Base-by-base conservation (phyloP, 495 filamentous ascomycete genomes). In the Talaromyces proteolyticus region DNA sequence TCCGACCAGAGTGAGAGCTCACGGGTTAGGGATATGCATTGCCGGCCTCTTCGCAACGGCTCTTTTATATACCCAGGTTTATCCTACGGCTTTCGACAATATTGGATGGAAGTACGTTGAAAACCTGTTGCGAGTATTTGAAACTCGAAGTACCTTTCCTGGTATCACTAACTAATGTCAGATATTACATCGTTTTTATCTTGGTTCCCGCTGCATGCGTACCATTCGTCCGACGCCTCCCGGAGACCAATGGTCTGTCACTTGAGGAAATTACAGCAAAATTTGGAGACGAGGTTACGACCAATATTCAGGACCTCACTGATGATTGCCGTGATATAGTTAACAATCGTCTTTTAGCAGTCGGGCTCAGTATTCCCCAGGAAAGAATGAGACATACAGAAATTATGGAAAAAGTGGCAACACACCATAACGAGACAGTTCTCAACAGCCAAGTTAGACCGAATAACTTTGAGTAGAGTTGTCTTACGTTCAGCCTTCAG, bases 161-260 rank as follows among this genome's bases (percentile, higher is more conserved):
- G 12, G 12, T 12, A 29, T 29, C 26, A 6, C 26, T 29, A 29
- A 29, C 12, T 12, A 29, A 29, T 29, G 5, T 29, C 12, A 29
- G 26, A 42, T 63, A 53, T 51, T 72, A 66, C 45, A 48, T 70
- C 1, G 59, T 73, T 3, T 42, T 70, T 0, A 72, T 75, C 45
- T 4, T 63, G 6, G 44, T 57, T 41, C 59, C 56, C 23, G 55
- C 57, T 16, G 25, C 58, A 5, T 47, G 63, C 20, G 34, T 43
- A 11, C 44, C 39, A 24, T 65, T 71, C 43, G 69, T 64, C 40
- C 66, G 70, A 22, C 59, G 71, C 47, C 75, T 73, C 38, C 71
- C 73, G 0, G 75, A 79, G 54, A 78, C 75, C 0, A 77, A 76
- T 48, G 72, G 70, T 1, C 54, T 67, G 48, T 75, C 67, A 1